Evolutionary conservation across 768 basidiomycete genomes (phyloP), one percentile per base, ranked within the genome.

Genomic region (Tricholoma hemisulphureum): DNA sequence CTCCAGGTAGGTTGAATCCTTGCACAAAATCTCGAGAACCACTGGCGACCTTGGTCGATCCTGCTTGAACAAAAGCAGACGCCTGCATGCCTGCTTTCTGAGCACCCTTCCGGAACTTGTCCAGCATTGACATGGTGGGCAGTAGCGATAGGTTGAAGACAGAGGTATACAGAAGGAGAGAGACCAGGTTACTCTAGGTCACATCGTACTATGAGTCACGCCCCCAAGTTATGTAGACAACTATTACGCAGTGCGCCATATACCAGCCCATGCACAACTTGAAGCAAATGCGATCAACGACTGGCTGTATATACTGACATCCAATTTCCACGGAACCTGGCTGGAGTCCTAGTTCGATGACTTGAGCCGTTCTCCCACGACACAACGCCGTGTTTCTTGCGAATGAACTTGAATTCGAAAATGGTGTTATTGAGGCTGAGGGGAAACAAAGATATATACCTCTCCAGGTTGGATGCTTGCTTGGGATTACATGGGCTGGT

Each of bases 1-100:
- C 95, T 58, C 92, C 93, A 18, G 94, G 94, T 21, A 98, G 79
- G 37, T 83, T 86, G 75, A 98, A 98, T 4, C 87, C 84, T 59
- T 93, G 91, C 0, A 88, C 88, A 55, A 94, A 87, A 51, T 88
- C 87, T 61, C 84, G 78, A 1, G 89, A 89, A 50, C 89, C 90
- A 52, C 80, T 85, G 13, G 89, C 88, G 6, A 92, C 81, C 61
- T 86, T 87, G 50, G 76, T 82, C 2, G 83, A 80, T 61, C 87
- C 83, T 16, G 86, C 81, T 58, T 83, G 86, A 9, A 86, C 76
- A 63, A 95, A 88, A 0, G 89, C 84, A 0, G 87, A 81, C 0
- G 93, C 93, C 65, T 94, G 92, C 0, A 87, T 74, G 23, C 87
- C 85, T 1, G 92, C 93, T 70, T 92, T 91, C 72, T 86, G 83